These are phyloP conservation scores for Endoconidiophora laricicola DNA, from an alignment of 2,329 filamentous ascomycete species.

Conservation along the genomic window DNA sequence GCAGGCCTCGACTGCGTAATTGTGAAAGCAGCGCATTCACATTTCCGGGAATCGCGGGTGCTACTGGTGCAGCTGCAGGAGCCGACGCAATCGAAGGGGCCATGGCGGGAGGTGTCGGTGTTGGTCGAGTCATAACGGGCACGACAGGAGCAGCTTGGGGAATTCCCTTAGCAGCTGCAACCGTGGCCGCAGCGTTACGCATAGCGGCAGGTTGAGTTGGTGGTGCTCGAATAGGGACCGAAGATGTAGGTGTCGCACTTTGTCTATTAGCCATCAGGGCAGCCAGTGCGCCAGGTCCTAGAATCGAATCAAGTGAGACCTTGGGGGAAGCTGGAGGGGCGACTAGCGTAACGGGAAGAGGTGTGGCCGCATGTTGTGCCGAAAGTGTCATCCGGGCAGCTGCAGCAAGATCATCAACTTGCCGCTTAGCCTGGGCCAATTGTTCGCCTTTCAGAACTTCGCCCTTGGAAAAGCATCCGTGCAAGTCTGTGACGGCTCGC, in stretches of 20 bases:
- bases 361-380: constrained; percentile 21
- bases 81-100: constrained; percentile 17
- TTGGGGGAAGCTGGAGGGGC: constrained; percentile 17
- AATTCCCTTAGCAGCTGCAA: constrained; percentile 27
- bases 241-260: constrained; percentile 1
- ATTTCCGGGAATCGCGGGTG: too few relatives aligned
- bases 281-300: constrained; percentile 43
- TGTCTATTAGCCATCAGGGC: constrained; percentile 36
- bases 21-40: constrained; percentile 6
- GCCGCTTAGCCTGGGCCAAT: constrained; percentile 67
- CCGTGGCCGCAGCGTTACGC: constrained; percentile 31
- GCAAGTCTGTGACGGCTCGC: constrained; percentile 71
- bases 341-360: constrained; percentile 18
- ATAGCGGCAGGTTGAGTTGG: constrained; percentile 18
- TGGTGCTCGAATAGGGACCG: neutral
- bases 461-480: constrained; percentile 54
- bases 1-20: constrained; percentile 15
- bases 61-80: constrained; percentile 22
- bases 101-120: neutral
- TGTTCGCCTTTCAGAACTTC: constrained; percentile 67
- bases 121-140: constrained; percentile 16
- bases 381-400: constrained; percentile 35
- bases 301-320: constrained; percentile 36
- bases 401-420: constrained; percentile 64
- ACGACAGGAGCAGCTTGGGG: constrained; percentile 5